Base-by-base conservation (phyloP, 1,284 basidiomycete genomes). In the Trametes pubescens region DNA sequence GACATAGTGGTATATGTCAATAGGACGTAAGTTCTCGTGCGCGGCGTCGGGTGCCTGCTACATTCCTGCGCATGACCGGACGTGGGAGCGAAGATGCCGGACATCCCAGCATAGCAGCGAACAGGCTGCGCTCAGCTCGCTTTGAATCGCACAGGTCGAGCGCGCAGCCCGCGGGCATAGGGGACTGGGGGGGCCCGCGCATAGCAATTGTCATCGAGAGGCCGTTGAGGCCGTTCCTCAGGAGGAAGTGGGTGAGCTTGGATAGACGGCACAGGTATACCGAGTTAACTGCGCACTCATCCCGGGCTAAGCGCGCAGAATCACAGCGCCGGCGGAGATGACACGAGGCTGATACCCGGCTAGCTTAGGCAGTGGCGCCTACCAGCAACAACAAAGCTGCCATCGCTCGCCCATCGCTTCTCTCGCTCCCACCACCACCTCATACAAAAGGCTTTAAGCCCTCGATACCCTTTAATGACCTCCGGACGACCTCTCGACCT, bases 381-480 rank as follows among this genome's bases (percentile, higher is more conserved):
- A 44, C 48, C 3, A 32, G 49, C 51, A 16, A 29, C 16, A 52
- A 66, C 65, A 66, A 66, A 66, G 62, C 60, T 51, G 18, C 29
- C 22, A 52, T 48, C 29, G 32, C 24, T 6, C 37, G 43, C 32
- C 40, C 37, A 54, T 52, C 32, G 7, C 46, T 57, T 34, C 38
- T 58, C 26, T 60, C 38, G 49, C 59, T 61, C 59, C 55, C 59
- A 61, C 60, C 59, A 51, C 57, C 59, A n/a, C 47, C 44, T 44
- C 57, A 18, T 53, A 62, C 65, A 66, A 66, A 66, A 62, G 65
- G 65, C 65, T 60, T 66, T 60, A 47, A 47, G 65, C 58, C 65
- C 38, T 51, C 58, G 65, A 66, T 66, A 66, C 65, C 65, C 32
- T 60, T 66, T 61, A 60, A 66, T 66, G 65, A 55, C 48, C 61